These are phyloP conservation scores for Pestalotiopsis sp. DNA, from an alignment of 2,329 filamentous ascomycete genomes.

Conservation along the genomic window DNA sequence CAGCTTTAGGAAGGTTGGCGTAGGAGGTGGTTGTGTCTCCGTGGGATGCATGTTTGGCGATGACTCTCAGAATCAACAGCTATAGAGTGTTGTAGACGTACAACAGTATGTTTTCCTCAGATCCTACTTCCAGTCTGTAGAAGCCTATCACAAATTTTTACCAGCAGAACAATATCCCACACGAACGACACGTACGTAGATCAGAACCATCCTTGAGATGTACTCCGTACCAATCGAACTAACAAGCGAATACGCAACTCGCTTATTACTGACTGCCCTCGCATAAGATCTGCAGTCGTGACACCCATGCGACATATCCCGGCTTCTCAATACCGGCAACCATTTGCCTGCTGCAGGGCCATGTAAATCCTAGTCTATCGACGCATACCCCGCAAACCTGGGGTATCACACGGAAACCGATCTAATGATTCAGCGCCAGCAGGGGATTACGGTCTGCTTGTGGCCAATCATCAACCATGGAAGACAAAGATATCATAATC, in stretches of 20 bases:
- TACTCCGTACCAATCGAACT: no score
- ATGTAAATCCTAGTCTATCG: not conserved
- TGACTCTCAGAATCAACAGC: not conserved
- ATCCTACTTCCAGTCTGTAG: no score
- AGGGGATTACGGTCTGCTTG: not conserved
- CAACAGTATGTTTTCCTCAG: not conserved
- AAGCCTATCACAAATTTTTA: no score
- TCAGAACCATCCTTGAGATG: no score
- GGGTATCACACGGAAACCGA: not conserved
- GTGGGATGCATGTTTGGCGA: constrained; percentile 25
- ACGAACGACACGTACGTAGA: no score
- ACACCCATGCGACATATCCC: not conserved
- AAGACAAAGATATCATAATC: not conserved
- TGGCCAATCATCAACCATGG: not conserved
- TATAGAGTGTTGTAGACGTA: no score
- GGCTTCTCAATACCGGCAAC: not conserved
- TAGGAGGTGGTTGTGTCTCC: constrained; percentile 33
- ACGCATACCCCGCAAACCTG: constrained; percentile 2
- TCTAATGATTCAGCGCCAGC: not conserved
- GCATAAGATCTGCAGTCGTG: not conserved
- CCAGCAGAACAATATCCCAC: no score
- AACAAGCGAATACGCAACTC: no score
- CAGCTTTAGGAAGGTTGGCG: constrained; percentile 33
- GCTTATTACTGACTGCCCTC: no score
- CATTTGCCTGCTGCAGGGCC: not conserved